A percentile compares a stretch with the other conserved stretches of the same genome.
These are phyloP conservation scores for Zasmidium citrigriseum DNA, from an alignment of 2,329 filamentous ascomycete genomes.

Conservation along the genomic window DNA sequence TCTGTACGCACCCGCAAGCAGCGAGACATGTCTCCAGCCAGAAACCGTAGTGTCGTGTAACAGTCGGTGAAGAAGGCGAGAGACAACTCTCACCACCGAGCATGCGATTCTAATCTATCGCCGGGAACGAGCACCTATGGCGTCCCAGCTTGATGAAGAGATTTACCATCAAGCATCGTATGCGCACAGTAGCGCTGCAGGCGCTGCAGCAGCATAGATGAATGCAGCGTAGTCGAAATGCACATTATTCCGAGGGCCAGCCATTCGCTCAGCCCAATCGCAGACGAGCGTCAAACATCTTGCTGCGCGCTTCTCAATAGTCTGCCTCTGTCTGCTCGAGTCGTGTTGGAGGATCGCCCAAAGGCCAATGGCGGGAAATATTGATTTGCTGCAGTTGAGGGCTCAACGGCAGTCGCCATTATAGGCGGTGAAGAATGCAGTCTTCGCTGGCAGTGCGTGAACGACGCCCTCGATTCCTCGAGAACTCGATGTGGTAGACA, in stretches of 20 bases:
- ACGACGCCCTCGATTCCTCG: neutral
- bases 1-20: neutral
- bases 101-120: neutral
- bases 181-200: constrained; percentile 19
- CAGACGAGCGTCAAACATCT: no score
- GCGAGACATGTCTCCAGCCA: neutral
- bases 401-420: constrained; percentile 8
- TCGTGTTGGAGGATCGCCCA: neutral
- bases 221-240: constrained; percentile 16
- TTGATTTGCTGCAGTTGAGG: constrained; percentile 19
- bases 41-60: constrained; percentile 8
- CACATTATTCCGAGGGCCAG: constrained; percentile 15
- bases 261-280: constrained; percentile 6
- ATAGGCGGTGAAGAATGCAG: neutral
- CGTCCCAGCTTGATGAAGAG: constrained; percentile 12
- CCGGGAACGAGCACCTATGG: constrained; percentile 14
- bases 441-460: neutral
- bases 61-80: constrained; percentile 15
- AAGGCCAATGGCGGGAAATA: neutral
- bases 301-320: no score
- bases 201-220: no score
- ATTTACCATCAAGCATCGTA: constrained; percentile 20
- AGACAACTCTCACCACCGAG: constrained; percentile 9
- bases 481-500: neutral
- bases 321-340: no score